Evolutionary conservation across 768 basidiomycete species (phyloP), one percentile per base, ranked within the genome.

Genomic region (Pulveroboletus sp.): DNA sequence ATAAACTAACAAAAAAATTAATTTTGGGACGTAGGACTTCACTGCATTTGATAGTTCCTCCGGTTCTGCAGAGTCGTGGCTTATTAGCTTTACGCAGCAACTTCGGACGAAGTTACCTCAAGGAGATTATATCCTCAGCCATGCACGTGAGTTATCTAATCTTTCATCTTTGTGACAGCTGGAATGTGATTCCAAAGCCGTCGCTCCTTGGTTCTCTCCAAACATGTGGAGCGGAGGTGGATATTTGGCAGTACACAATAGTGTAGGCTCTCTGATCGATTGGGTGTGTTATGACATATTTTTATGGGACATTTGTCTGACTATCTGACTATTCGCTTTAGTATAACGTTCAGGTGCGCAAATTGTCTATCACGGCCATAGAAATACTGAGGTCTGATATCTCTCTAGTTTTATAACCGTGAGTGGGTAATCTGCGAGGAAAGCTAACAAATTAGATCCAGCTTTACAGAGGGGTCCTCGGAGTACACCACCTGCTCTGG

Each of bases 401-500:
- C 11, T 29, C 12, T 29, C 10, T 40, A 61, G 59, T 61, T 52
- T 35, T 63, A 63, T 40, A 63, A 63, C 37, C 62, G 61, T 63
- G 24, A n/a, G 59, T 54, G 3, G 8, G 3, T 32, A 23, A 13
- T 20, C 33, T n/a, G 16, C 14, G n/a, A 13, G 7, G 23, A 3
- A 32, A 20, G 20, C 16, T 38, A 9, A 25, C 21, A n/a, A 40
- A 43, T 12, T 23, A 19, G 11, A 32, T 23, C 24, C 17, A 16
- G 7, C 19, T 33, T 43, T 35, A 10, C 58, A 80, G 80, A 84
- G 75, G 83, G 82, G 34, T 60, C 70, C 16, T 66, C 61, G 17
- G 84, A 84, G 54, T 86, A 84, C 64, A 81, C 79, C 13, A 80
- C 78, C 29, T 86, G 84, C 64, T 43, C 60, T 19, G 74, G 73